phyloP scores from a whole-genome alignment of 441 rosid genomes.

The Gossypium davidsonii region DNA sequence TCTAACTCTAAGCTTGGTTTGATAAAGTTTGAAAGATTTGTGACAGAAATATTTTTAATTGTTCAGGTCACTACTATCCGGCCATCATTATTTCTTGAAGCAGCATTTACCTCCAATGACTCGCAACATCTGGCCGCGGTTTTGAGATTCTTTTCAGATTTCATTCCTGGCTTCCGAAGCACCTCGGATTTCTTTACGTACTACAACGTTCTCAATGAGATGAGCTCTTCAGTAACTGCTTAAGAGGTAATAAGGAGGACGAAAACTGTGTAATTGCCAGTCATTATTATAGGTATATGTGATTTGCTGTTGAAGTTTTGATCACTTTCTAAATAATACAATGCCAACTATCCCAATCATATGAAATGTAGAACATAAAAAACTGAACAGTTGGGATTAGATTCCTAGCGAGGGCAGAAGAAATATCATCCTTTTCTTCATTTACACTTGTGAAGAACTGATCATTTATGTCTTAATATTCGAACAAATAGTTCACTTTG shows the following conservation, averaged over 20 bases:
- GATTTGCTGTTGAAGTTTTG: background rate
- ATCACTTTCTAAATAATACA: background rate
- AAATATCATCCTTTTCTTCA: background rate
- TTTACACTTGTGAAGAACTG: background rate
- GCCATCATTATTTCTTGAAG: slow-evolving; percentile 71
- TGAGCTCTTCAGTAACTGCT: slow-evolving; percentile 30
- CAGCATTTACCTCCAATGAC: slow-evolving; percentile 63
- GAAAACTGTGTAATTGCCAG: background rate
- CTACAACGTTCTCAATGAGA: slow-evolving; percentile 56
- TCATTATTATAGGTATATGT: background rate
- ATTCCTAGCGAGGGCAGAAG: background rate
- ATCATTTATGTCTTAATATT: background rate
- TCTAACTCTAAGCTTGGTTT: slow-evolving; percentile 8
- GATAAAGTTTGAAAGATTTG: background rate
- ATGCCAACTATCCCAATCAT: background rate
- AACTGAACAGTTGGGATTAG: background rate
- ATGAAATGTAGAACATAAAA: background rate
- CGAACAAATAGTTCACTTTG: background rate
- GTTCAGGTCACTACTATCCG: slow-evolving; percentile 64
- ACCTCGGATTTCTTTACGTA: slow-evolving; percentile 55
- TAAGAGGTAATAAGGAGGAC: slow-evolving; percentile 13
- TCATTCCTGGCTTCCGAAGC: slow-evolving; percentile 60
- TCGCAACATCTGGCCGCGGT: slow-evolving; percentile 75
- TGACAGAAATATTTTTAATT: slow-evolving; percentile 8
- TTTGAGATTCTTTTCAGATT: slow-evolving; percentile 78